Conservation (phyloP, 257 asterid species). For the Salvia miltiorrhiza region DNA sequence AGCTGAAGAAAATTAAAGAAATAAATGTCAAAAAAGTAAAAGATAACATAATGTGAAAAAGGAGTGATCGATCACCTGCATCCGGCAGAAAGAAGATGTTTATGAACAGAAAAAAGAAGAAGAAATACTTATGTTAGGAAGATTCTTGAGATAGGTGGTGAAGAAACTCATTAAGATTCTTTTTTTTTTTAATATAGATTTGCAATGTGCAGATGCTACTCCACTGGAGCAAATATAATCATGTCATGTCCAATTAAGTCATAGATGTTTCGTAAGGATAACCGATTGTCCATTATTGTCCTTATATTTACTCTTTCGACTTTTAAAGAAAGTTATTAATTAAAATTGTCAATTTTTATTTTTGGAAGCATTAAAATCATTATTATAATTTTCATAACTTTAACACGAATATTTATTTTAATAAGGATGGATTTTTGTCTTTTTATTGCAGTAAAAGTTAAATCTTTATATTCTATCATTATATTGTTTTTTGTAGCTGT, state of each 20-base stretch:
- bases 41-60: not conserved
- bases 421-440: no score
- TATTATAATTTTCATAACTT: no score
- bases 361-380: no score
- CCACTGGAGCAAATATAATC: not conserved
- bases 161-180: not conserved
- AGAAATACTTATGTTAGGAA: not conserved
- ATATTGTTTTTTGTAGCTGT: no score
- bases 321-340: not conserved
- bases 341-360: not conserved
- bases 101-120: not conserved
- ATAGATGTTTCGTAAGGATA: not conserved
- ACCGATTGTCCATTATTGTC: not conserved
- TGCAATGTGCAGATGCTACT: not conserved
- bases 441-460: no score
- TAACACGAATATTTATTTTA: no score
- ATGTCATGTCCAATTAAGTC: not conserved
- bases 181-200: not conserved
- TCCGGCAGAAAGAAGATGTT: slow-evolving; percentile 7
- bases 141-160: not conserved
- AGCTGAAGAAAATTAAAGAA: not conserved
- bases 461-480: no score
- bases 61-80: slow-evolving; percentile 9
- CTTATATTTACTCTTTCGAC: not conserved
- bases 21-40: not conserved